Conservation (phyloP, 148 eudicot genomes). For the Vaccinium vitisidaea region DNA sequence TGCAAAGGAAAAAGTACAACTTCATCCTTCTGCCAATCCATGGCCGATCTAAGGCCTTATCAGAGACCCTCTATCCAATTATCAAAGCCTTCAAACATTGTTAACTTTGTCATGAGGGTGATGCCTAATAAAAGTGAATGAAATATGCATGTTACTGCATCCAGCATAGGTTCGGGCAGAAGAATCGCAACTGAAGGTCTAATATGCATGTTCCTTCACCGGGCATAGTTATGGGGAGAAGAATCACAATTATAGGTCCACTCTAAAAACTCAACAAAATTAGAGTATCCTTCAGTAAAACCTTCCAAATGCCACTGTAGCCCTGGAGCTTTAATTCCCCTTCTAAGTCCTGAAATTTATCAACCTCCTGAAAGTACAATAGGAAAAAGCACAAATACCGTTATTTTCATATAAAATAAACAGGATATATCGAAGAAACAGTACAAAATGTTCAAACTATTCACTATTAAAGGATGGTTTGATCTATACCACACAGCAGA, state of each 20-base stretch:
- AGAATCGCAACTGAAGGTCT: not conserved
- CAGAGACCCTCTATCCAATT: not conserved
- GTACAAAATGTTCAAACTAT: not conserved
- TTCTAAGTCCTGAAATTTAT: constrained; percentile 76
- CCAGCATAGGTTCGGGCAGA: not conserved
- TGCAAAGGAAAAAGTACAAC: not conserved
- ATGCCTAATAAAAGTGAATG: not conserved
- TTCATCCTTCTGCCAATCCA: not conserved
- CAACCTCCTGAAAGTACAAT: constrained; percentile 73
- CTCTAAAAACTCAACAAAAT: not conserved
- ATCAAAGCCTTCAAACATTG: not conserved
- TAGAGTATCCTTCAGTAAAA: constrained; percentile 21
- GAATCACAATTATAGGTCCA: not conserved
- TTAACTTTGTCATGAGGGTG: not conserved
- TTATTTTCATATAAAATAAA: constrained; percentile 3
- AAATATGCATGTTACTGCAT: not conserved
- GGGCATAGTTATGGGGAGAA: not conserved
- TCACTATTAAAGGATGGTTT: not conserved
- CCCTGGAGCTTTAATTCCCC: constrained; percentile 69
- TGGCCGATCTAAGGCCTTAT: not conserved
- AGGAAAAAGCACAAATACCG: constrained; percentile 6
- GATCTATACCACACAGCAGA: not conserved
- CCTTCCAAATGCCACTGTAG: constrained; percentile 95
- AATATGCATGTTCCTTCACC: not conserved
- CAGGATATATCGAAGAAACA: not conserved